Conservation (phyloP, 208 protist genomes). For the Tritrichomonas foetus region DNA sequence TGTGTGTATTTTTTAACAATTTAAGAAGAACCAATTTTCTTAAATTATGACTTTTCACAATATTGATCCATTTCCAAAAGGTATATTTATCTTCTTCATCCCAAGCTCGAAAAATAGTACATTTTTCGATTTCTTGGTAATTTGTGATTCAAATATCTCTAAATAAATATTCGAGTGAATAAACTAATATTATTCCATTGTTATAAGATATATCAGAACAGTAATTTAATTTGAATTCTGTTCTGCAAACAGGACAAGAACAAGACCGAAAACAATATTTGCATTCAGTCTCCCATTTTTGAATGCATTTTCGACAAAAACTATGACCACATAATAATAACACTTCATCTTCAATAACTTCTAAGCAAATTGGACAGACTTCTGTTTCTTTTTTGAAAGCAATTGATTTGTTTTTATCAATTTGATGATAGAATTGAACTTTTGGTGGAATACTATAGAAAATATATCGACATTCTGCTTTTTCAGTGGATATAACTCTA, state of each 20-base stretch:
- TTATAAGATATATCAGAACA: neutral
- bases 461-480: neutral
- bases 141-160: neutral
- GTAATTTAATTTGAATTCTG: neutral
- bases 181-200: neutral
- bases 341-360: neutral
- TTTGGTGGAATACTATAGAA: neutral
- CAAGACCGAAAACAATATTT: neutral
- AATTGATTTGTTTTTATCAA: neutral
- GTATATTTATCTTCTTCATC: neutral
- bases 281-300: neutral
- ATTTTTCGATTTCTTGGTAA: neutral
- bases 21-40: too few relatives aligned
- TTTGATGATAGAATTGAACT: neutral
- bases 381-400: neutral
- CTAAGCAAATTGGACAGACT: neutral
- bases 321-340: neutral
- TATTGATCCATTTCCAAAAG: neutral
- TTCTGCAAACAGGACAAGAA: conserved; percentile 7
- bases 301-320: conserved; percentile 1
- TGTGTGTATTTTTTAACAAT: too few relatives aligned
- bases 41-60: too few relatives aligned
- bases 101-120: neutral
- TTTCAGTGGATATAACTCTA: neutral
- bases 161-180: neutral